These are phyloP conservation scores for Sarocladiaceae sp. DNA, from an alignment of 2,329 filamentous ascomycete genomes.

Conservation along the genomic window DNA sequence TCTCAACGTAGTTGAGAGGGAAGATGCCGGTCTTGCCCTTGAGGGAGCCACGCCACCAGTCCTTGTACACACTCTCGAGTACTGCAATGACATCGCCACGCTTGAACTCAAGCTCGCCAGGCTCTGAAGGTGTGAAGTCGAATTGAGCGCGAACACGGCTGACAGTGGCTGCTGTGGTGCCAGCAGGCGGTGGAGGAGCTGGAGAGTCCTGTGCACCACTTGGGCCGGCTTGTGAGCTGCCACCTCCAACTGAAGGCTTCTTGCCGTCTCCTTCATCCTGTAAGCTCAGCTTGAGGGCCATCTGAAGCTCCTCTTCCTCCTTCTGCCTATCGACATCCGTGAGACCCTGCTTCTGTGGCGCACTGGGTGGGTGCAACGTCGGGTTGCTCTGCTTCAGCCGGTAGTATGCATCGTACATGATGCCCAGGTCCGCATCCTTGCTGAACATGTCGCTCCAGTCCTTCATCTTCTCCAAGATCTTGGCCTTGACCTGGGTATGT, in stretches of 20 bases:
- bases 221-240: conserved; percentile 24
- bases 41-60: conserved; percentile 98
- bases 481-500: conserved; percentile 92
- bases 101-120: conserved; percentile 91
- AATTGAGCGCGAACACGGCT: conserved; percentile 90
- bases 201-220: conserved; percentile 32
- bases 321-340: conserved; percentile 87
- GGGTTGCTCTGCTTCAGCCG: conserved; percentile 83
- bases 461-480: conserved; percentile 94
- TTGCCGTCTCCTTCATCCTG: conserved; percentile 78
- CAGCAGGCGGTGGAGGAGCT: conserved; percentile 60
- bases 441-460: conserved; percentile 96
- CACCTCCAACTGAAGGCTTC: conserved; percentile 35
- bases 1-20: conserved; percentile 97
- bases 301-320: conserved; percentile 95
- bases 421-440: conserved; percentile 83
- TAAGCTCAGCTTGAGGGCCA: conserved; percentile 87
- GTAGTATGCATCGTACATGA: conserved; percentile 94
- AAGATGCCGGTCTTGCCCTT: conserved; percentile 96
- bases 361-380: conserved; percentile 84
- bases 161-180: conserved; percentile 93
- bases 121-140: conserved; percentile 91
- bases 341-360: conserved; percentile 87
- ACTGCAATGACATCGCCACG: conserved; percentile 98
- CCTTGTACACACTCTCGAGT: conserved; percentile 95